These are phyloP conservation scores for Zygosaccharomyces sapae DNA, from an alignment of 1,139 yeast species.

Conservation along the genomic window DNA sequence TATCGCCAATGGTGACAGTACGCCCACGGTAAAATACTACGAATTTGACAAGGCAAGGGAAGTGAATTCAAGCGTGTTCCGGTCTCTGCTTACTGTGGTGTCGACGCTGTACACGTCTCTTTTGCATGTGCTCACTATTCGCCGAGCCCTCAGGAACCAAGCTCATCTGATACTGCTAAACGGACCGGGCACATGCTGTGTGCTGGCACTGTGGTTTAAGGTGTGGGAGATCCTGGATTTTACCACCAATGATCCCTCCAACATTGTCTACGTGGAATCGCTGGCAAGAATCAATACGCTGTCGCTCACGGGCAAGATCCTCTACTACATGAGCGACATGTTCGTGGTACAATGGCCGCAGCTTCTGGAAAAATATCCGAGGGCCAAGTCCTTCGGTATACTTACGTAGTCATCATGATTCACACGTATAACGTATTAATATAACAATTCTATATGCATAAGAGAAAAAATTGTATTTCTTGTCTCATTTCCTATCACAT, in stretches of 20 bases:
- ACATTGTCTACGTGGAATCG: conserved; percentile 78
- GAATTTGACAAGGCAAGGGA: conserved; percentile 68
- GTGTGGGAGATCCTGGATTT: conserved; percentile 46
- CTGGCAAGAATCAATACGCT: conserved; percentile 75
- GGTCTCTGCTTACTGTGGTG: conserved; percentile 23
- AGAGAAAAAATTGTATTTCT: conserved; percentile 2
- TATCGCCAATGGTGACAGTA: conserved; percentile 10
- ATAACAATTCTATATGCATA: neutral
- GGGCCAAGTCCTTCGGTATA: conserved; percentile 75
- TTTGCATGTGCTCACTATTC: conserved; percentile 17
- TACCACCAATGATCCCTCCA: conserved; percentile 43
- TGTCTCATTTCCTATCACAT: conserved; percentile 19
- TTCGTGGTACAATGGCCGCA: conserved; percentile 91
- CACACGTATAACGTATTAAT: neutral
- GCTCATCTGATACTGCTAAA: conserved; percentile 53
- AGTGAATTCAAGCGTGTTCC: conserved; percentile 38
- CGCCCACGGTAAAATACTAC: conserved; percentile 34
- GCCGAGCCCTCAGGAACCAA: conserved; percentile 17
- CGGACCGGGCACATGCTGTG: conserved; percentile 85
- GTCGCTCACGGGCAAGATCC: conserved; percentile 70
- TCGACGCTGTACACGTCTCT: conserved; percentile 25
- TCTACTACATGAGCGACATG: conserved; percentile 67
- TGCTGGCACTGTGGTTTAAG: conserved; percentile 66
- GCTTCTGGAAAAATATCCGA: conserved; percentile 48
- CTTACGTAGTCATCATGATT: conserved; percentile 41